Percentiles rank a stretch among this genome's conserved stretches.
These are phyloP conservation scores for Calonectria pseudoturangicola DNA, from an alignment of 2,329 filamentous ascomycete species.

Conservation along the genomic window DNA sequence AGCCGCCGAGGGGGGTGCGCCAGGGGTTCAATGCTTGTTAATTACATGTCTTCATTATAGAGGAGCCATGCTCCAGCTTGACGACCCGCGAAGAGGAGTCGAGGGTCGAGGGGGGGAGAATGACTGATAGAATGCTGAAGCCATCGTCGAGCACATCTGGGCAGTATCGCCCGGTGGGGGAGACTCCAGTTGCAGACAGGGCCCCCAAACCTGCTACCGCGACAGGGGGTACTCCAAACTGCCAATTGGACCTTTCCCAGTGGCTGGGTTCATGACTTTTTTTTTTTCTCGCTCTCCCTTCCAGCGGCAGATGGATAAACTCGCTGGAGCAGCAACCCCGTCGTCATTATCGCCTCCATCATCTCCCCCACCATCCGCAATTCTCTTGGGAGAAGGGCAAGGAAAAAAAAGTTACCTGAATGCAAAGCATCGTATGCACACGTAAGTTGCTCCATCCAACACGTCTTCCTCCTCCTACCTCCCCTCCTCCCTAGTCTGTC, in stretches of 20 bases:
- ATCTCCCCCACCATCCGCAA: conserved; percentile 5
- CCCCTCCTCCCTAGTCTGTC: not conserved
- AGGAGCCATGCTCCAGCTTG: conserved; percentile 15
- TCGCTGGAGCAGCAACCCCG: conserved; percentile 20
- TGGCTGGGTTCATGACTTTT: conserved; percentile 20
- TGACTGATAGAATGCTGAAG: not conserved
- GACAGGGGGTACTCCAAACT: conserved; percentile 12
- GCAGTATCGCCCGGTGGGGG: conserved; percentile 21
- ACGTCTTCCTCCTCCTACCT: not conserved
- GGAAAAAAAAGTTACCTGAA: conserved; percentile 3
- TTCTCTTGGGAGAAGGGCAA: not conserved
- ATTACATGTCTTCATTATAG: conserved; percentile 20
- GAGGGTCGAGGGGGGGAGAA: not conserved
- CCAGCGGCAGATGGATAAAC: conserved; percentile 16
- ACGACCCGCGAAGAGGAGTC: not conserved
- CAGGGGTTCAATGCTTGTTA: conserved; percentile 21
- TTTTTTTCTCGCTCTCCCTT: conserved; percentile 2
- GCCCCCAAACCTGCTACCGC: conserved; percentile 23
- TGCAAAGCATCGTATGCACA: conserved; percentile 9
- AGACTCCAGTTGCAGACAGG: conserved; percentile 28
- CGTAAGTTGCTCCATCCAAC: conserved; percentile 16
- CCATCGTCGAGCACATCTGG: not conserved
- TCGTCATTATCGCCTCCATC: conserved; percentile 2
- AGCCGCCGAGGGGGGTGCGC: conserved; percentile 16
- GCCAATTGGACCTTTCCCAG: conserved; percentile 30